A percentile compares a stretch with the other conserved stretches of the same genome.
Conservation (phyloP, 371 early-diverging fungal species). For the Apophysomyces variabilis region DNA sequence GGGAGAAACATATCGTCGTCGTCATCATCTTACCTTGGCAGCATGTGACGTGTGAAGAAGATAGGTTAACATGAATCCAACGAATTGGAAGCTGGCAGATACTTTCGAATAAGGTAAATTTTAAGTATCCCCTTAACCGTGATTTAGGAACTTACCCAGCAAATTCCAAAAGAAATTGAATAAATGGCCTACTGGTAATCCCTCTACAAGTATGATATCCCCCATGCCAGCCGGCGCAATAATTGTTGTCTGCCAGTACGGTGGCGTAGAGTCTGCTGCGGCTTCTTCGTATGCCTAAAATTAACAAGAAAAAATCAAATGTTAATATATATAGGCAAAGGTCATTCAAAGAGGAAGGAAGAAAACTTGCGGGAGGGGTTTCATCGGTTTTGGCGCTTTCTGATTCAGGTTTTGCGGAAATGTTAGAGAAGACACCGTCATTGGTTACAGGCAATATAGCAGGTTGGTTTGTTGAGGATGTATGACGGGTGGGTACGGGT, state of each 20-base stretch:
- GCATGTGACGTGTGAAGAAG: slow-evolving; percentile 66
- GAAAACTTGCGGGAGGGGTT: slow-evolving; percentile 43
- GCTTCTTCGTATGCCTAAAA: slow-evolving; percentile 59
- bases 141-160: slow-evolving; percentile 37
- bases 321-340: neutral
- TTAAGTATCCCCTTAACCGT: neutral
- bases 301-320: neutral
- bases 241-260: slow-evolving; percentile 59
- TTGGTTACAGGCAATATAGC: slow-evolving; percentile 35
- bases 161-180: slow-evolving; percentile 61
- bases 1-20: neutral
- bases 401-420: slow-evolving; percentile 62
- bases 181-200: slow-evolving; percentile 60
- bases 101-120: slow-evolving; percentile 30
- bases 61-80: slow-evolving; percentile 68
- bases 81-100: slow-evolving; percentile 67
- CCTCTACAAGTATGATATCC: slow-evolving; percentile 61
- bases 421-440: slow-evolving; percentile 71
- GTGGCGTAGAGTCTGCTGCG: slow-evolving; percentile 61
- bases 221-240: slow-evolving; percentile 56
- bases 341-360: neutral
- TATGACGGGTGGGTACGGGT: neutral
- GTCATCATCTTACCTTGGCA: slow-evolving; percentile 42
- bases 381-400: slow-evolving; percentile 45
- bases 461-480: slow-evolving; percentile 12